These are phyloP conservation scores for Chrysoporthe puriensis DNA, from an alignment of 2,329 filamentous ascomycete species.

Conservation along the genomic window DNA sequence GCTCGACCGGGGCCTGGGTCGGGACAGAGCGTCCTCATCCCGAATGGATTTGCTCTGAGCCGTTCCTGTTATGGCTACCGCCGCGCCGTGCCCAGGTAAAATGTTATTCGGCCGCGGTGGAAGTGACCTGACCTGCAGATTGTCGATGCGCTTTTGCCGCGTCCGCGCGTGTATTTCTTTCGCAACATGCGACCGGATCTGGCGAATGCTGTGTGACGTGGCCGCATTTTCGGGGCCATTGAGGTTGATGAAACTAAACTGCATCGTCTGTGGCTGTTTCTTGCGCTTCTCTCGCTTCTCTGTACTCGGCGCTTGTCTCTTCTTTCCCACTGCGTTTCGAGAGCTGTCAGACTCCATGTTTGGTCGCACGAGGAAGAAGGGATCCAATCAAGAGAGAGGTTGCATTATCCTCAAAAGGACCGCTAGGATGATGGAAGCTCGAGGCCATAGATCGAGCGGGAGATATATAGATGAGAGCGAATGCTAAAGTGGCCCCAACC, in stretches of 20 bases:
- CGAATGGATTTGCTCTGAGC: too few relatives aligned
- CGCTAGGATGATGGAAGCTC: neutral
- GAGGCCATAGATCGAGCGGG: neutral
- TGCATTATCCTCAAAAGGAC: neutral
- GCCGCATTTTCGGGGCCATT: neutral
- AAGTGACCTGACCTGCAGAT: neutral
- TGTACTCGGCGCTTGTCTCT: neutral
- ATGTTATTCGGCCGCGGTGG: neutral
- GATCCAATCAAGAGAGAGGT: neutral
- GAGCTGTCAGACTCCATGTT: neutral
- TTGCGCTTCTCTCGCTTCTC: neutral
- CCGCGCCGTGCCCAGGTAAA: neutral
- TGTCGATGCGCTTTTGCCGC: conserved; percentile 12
- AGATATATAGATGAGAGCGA: neutral
- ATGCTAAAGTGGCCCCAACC: neutral
- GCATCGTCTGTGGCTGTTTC: neutral
- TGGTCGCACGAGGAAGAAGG: neutral
- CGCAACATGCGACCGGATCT: conserved; percentile 7
- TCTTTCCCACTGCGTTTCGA: neutral
- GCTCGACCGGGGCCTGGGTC: too few relatives aligned
- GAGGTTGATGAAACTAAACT: neutral
- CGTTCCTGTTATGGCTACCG: neutral
- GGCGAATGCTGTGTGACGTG: neutral
- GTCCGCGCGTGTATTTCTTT: conserved; percentile 5
- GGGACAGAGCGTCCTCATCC: too few relatives aligned